These are phyloP conservation scores for Debaryomyces subglobosus DNA, from an alignment of 1,139 yeast genomes.

Conservation along the genomic window DNA sequence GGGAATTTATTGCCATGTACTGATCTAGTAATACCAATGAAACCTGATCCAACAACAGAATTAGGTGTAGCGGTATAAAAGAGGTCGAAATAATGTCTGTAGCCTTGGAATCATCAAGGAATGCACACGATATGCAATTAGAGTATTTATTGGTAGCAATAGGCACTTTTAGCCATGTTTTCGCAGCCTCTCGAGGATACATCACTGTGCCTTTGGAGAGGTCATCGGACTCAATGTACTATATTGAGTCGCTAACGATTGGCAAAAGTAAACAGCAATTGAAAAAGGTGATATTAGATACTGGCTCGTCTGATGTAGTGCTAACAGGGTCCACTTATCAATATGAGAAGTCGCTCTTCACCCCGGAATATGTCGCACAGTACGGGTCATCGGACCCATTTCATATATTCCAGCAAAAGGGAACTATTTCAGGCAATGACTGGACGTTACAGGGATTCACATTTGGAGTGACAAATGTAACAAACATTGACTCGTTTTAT, in stretches of 20 bases:
- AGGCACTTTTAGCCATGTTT: neutral
- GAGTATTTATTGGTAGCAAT: neutral
- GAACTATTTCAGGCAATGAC: slow-evolving; percentile 12
- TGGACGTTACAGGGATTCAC: slow-evolving; percentile 10
- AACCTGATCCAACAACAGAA: neutral
- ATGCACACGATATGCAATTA: neutral
- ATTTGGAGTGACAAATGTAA: slow-evolving; percentile 14
- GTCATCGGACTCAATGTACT: slow-evolving; percentile 13
- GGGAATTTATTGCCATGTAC: slow-evolving; percentile 4
- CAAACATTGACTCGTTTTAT: slow-evolving; percentile 12
- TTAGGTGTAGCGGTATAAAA: neutral
- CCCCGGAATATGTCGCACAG: slow-evolving; percentile 9
- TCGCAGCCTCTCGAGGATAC: slow-evolving; percentile 5
- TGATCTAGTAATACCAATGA: neutral
- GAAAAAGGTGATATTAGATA: slow-evolving; percentile 20
- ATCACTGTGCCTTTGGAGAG: slow-evolving; percentile 3
- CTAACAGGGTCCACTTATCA: slow-evolving; percentile 15
- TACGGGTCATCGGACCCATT: slow-evolving; percentile 22
- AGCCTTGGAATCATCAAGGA: neutral
- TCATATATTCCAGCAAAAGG: slow-evolving; percentile 13
- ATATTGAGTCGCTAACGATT: slow-evolving; percentile 16
- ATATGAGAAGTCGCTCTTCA: slow-evolving; percentile 14
- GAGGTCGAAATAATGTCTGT: neutral
- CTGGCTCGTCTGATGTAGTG: slow-evolving; percentile 28
- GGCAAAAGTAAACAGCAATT: slow-evolving; percentile 22